These are phyloP conservation scores for Boletus fagicola DNA, from an alignment of 768 basidiomycete genomes.

Conservation along the genomic window DNA sequence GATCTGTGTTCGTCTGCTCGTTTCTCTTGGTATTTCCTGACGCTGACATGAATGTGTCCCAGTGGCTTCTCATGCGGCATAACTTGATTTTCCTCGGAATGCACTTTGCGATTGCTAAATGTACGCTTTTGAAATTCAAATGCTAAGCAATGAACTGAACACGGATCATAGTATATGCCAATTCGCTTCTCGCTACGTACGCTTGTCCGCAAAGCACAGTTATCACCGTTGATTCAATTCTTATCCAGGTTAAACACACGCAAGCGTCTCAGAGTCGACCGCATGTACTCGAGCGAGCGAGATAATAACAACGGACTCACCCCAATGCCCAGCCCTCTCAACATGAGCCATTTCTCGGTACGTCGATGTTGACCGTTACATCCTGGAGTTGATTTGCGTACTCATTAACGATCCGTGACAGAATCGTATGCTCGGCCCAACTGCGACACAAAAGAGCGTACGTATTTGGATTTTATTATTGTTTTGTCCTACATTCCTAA, in stretches of 20 bases:
- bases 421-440: conserved; percentile 25
- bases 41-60: background rate
- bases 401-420: conserved; percentile 2
- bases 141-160: background rate
- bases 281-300: conserved; percentile 27
- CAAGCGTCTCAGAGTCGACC: conserved; percentile 30
- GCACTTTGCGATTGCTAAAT: conserved; percentile 36
- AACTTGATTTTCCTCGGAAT: conserved; percentile 37
- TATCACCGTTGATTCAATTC: background rate
- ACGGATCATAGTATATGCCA: conserved; percentile 28
- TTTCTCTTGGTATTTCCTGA: background rate
- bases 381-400: background rate
- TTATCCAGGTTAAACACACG: conserved; percentile 30
- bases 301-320: conserved; percentile 15
- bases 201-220: background rate
- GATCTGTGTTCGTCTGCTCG: conserved; percentile 27
- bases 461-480: background rate
- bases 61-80: conserved; percentile 37
- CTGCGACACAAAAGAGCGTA: conserved; percentile 23
- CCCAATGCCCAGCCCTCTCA: conserved; percentile 16
- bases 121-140: conserved; percentile 12
- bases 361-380: background rate
- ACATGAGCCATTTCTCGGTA: conserved; percentile 27
- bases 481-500: background rate
- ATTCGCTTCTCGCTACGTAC: conserved; percentile 36